phyloP scores from a whole-genome alignment of 805 yeast species.

The Vanderwaltozyma tropicalis region DNA sequence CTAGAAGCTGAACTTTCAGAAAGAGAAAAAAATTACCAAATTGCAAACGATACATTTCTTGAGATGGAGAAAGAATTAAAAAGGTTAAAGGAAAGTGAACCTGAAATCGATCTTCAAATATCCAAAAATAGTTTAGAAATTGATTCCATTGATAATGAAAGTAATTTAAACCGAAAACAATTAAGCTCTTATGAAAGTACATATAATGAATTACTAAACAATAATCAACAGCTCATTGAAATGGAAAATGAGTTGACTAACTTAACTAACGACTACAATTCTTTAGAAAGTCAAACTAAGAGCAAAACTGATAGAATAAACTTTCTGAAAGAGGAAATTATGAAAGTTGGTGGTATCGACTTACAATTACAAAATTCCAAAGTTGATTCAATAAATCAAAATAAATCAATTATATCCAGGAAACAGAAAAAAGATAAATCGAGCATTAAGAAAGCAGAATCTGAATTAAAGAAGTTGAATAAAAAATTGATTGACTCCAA shows the following conservation, averaged over 20 bases:
- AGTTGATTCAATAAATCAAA: conserved; percentile 65
- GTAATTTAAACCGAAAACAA: conserved; percentile 36
- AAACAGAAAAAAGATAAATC: conserved; percentile 49
- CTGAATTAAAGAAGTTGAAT: conserved; percentile 46
- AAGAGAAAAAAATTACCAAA: conserved; percentile 45
- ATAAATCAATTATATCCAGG: conserved; percentile 48
- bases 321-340: conserved; percentile 59
- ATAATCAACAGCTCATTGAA: conserved; percentile 19
- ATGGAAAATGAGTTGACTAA: conserved; percentile 18
- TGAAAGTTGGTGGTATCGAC: conserved; percentile 86
- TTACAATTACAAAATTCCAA: conserved; percentile 69
- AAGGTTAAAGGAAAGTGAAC: conserved; percentile 52
- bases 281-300: conserved; percentile 43
- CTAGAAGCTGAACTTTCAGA: conserved; percentile 42
- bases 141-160: conserved; percentile 46
- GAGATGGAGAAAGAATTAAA: conserved; percentile 53
- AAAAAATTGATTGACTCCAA: conserved; percentile 39
- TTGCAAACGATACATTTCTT: conserved; percentile 39
- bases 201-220: conserved; percentile 12
- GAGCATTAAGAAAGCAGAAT: conserved; percentile 49
- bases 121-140: conserved; percentile 55
- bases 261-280: conserved; percentile 33
- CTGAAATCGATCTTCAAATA: conserved; percentile 54
- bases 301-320: conserved; percentile 44
- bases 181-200: conserved; percentile 30